Percentiles rank a stretch among this genome's conserved stretches.
These are phyloP conservation scores for Amborella trichopoda DNA, from an alignment of 164 flowering plant genomes.

Conservation along the genomic window DNA sequence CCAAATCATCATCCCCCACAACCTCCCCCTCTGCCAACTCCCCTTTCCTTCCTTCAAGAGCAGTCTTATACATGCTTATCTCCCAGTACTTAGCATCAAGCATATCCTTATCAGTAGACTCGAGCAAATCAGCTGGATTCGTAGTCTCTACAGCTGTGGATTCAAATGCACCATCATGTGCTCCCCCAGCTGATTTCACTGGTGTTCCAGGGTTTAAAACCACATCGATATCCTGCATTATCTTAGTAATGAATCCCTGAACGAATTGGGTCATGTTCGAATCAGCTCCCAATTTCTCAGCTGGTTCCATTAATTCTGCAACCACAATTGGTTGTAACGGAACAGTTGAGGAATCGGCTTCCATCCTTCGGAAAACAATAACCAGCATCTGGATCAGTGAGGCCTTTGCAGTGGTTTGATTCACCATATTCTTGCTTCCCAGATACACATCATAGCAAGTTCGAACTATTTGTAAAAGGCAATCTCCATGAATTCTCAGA, in stretches of 20 bases:
- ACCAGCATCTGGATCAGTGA: conserved; percentile 92
- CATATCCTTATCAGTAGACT: conserved; percentile 99
- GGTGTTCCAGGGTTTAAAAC: conserved; percentile 62
- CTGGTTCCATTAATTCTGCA: conserved; percentile 90
- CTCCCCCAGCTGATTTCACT: conserved; percentile 24
- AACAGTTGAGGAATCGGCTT: conserved; percentile 94
- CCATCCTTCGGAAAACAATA: conserved; percentile 96
- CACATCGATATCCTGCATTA: conserved; percentile 91
- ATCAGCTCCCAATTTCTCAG: conserved; percentile 70
- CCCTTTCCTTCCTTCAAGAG: conserved; percentile 96
- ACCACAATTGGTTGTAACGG: conserved; percentile 97
- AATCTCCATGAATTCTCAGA: conserved; percentile 86
- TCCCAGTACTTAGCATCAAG: conserved; percentile 99
- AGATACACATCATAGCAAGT: conserved; percentile 92
- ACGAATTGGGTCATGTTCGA: conserved; percentile 75
- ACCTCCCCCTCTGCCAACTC: conserved; percentile 89
- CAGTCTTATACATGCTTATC: conserved; percentile 98
- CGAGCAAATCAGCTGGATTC: conserved; percentile 92
- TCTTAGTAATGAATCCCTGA: conserved; percentile 90
- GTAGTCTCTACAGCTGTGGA: conserved; percentile 75
- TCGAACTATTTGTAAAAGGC: conserved; percentile 74
- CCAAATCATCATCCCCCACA: conserved; percentile 90
- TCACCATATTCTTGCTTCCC: conserved; percentile 80
- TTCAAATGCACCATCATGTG: conserved; percentile 93
- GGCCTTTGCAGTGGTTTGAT: conserved; percentile 96